Percentiles rank a stretch among this genome's conserved stretches.
These are phyloP conservation scores for Metarhizium album DNA, from an alignment of 2,329 filamentous ascomycete genomes.

Conservation along the genomic window DNA sequence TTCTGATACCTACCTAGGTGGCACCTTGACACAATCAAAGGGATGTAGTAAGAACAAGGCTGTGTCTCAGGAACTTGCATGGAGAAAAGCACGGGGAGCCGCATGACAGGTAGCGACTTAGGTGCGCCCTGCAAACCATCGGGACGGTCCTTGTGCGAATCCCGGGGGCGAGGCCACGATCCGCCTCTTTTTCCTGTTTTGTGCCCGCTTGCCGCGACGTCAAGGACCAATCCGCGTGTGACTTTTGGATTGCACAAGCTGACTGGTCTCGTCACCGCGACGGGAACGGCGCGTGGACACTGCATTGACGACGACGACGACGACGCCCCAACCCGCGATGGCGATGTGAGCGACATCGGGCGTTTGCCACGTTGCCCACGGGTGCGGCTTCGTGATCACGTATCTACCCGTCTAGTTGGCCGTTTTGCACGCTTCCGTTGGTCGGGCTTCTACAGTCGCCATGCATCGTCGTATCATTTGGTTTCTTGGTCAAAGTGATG, in stretches of 20 bases:
- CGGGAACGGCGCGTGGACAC: slow-evolving; percentile 1
- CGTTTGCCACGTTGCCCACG: slow-evolving; percentile 4
- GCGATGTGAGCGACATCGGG: slow-evolving; percentile 1
- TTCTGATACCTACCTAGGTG: too few species aligned
- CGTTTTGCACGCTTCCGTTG: not conserved
- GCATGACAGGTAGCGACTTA: not conserved
- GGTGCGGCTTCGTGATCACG: not conserved
- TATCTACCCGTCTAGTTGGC: not conserved
- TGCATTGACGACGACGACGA: not conserved
- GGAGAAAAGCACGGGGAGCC: slow-evolving; percentile 2
- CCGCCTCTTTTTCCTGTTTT: not conserved
- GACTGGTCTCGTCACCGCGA: not conserved
- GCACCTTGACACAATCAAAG: too few species aligned
- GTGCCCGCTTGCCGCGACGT: not conserved
- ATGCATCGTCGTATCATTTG: not conserved
- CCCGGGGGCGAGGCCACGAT: not conserved
- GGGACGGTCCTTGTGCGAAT: not conserved
- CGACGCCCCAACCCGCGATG: not conserved
- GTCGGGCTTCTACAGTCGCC: not conserved
- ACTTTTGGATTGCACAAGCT: not conserved
- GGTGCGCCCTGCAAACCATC: not conserved
- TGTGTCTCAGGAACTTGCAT: slow-evolving; percentile 8
- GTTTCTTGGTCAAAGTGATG: not conserved
- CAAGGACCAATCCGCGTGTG: not conserved
- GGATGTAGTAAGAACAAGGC: slow-evolving; percentile 1